A percentile compares a stretch with the other conserved stretches of the same genome.
Conservation (phyloP, 441 rosid genomes). For the Viola pubescens region DNA sequence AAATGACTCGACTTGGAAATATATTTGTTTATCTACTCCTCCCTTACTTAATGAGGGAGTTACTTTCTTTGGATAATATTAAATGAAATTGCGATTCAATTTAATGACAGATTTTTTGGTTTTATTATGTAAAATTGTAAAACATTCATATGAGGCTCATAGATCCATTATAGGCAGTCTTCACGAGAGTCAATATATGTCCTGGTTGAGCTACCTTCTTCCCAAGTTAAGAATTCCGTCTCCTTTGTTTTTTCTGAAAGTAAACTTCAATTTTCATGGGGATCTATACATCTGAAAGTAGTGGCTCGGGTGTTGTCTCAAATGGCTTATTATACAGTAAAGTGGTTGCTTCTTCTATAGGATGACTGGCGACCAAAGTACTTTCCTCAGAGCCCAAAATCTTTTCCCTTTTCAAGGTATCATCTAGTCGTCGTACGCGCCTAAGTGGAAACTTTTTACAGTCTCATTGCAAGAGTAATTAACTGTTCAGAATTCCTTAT, state of each 20-base stretch:
- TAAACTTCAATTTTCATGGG: neutral
- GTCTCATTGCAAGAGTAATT: no score
- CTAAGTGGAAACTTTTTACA: neutral
- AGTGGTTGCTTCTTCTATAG: neutral
- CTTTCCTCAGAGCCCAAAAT: neutral
- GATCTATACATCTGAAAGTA: neutral
- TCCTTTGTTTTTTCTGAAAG: neutral
- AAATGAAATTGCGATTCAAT: neutral
- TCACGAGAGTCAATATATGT: neutral
- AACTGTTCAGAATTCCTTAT: no score
- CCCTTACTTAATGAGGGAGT: no score
- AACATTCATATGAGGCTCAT: neutral
- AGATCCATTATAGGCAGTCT: neutral
- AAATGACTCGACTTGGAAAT: no score
- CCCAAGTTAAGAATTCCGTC: neutral
- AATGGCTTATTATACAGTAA: neutral
- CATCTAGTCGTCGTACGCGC: neutral
- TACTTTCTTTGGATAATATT: neutral
- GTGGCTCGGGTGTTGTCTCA: neutral
- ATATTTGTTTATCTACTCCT: no score
- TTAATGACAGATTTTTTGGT: neutral
- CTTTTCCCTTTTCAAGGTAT: no score
- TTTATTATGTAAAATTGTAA: neutral
- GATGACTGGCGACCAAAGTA: neutral
- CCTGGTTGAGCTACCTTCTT: neutral